Evolutionary conservation across 805 yeast genomes (phyloP), one percentile per base, ranked within the genome.

Genomic region (Ogataea trehaloabstinens): DNA sequence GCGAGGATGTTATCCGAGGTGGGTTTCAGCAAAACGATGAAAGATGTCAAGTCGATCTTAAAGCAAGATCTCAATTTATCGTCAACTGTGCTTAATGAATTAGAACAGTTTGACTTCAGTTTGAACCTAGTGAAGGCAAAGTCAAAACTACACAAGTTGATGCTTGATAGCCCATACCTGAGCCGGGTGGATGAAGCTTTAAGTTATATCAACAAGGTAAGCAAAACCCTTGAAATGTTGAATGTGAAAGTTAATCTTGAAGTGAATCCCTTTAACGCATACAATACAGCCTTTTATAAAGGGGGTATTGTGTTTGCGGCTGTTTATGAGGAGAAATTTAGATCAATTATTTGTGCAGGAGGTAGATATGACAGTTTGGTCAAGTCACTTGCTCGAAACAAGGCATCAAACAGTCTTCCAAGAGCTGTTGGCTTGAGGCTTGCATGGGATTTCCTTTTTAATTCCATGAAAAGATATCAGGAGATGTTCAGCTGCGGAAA

Each of bases 231-330:
- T 40, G 70, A 72, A 33, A 68, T 74, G 15, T 66, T 90, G 37
- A 88, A 85, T 0, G 74, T 87, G 1, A 63, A 46, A 17, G 37
- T 55, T 3, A 28, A 40, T 1, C 64, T 89, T 10, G 73, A 74
- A 20, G 66, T 93, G 20, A 78, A 87, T 3, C 99, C 99, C 0
- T 71, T 93, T 60, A 78, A 89, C 52, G 87, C 88, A 47, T 87
- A 86, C 62, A 88, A 88, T 49, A 76, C 82, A 22, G 74, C 80
- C 7, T 91, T 88, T 56, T 93, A 90, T 56, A 68, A 72, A 27
- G 79, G 80, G 13, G 95, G 95, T 0, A 64, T 90, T 2, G 88
- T 93, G 95, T 93, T 91, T 57, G 95, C 88, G 50, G 87, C 85
- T 0, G 75, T 88, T 1, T 75, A 79, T 46, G 84, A 86, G 38